A percentile compares a stretch with the other conserved stretches of the same genome.
Evolutionary conservation across 2,329 filamentous ascomycete species (phyloP).

Genomic region (Xylaria sp.): DNA sequence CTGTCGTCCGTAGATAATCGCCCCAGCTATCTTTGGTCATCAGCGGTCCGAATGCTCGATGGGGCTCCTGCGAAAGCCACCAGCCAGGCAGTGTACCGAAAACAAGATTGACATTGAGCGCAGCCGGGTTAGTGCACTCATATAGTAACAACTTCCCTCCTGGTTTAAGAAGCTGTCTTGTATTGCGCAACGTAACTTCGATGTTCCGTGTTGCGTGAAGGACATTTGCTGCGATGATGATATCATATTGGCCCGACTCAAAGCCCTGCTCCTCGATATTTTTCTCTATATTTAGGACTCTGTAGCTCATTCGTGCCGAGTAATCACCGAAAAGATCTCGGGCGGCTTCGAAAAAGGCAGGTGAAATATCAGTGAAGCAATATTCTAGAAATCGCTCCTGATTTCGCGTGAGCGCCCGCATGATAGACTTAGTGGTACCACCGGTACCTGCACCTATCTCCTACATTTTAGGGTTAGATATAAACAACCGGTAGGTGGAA

Average conservation of each 20-base stretch:
- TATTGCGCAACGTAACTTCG: conserved; percentile 35
- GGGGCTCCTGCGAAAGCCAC: conserved; percentile 50
- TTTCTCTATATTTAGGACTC: conserved; percentile 47
- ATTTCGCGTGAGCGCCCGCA: conserved; percentile 38
- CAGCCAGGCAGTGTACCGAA: conserved; percentile 52
- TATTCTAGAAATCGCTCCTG: conserved; percentile 39
- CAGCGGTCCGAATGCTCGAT: conserved; percentile 41
- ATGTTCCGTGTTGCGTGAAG: conserved; percentile 40
- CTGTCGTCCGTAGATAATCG: conserved; percentile 30
- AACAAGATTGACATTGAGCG: conserved; percentile 33
- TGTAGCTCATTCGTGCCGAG: conserved; percentile 43
- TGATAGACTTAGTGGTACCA: conserved; percentile 43
- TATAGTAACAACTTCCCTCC: conserved; percentile 37
- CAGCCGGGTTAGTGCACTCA: conserved; percentile 31
- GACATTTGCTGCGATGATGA: conserved; percentile 46
- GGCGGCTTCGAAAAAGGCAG: conserved; percentile 45
- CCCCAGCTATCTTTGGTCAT: conserved; percentile 42
- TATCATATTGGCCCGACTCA: conserved; percentile 43
- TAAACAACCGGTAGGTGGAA: conserved; percentile 25
- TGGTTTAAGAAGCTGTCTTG: conserved; percentile 39
- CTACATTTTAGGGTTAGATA: conserved; percentile 35
- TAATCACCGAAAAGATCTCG: conserved; percentile 41
- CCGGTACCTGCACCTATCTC: conserved; percentile 46
- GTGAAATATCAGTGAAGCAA: conserved; percentile 45
- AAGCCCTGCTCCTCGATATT: conserved; percentile 48